These are phyloP conservation scores for Sporisorium scitamineum DNA, from an alignment of 1,284 basidiomycete species.

Conservation along the genomic window DNA sequence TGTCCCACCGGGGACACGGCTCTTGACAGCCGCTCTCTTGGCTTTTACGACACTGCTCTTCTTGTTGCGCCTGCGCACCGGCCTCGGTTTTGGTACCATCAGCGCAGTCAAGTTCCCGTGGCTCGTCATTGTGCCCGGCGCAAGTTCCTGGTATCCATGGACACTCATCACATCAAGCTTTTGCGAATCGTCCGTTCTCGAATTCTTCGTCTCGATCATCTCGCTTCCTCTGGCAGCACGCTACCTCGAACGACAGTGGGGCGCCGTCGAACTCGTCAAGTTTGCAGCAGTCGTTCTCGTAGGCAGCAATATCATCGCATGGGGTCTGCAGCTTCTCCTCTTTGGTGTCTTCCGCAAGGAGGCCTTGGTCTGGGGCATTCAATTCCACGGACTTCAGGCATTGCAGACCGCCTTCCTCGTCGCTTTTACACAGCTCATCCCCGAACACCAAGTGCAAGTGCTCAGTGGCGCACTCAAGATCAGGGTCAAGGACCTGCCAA, in stretches of 20 bases:
- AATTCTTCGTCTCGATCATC: conserved; percentile 83
- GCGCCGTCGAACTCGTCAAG: conserved; percentile 83
- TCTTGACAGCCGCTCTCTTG: conserved; percentile 44
- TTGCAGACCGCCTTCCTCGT: conserved; percentile 91
- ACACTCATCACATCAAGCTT: conserved; percentile 87
- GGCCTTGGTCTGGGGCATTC: conserved; percentile 76
- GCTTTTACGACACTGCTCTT: conserved; percentile 44
- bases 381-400: conserved; percentile 91
- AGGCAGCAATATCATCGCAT: conserved; percentile 62
- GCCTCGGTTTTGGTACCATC: conserved; percentile 68
- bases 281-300: conserved; percentile 79
- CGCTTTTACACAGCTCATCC: conserved; percentile 95
- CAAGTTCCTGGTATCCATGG: conserved; percentile 87
- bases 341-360: conserved; percentile 61
- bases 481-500: conserved; percentile 92
- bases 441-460: conserved; percentile 95
- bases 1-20: conserved; percentile 40
- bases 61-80: conserved; percentile 52
- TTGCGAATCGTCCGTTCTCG: conserved; percentile 84
- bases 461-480: conserved; percentile 82
- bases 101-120: conserved; percentile 75
- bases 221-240: conserved; percentile 84
- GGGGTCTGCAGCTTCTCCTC: conserved; percentile 56
- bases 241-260: conserved; percentile 95
- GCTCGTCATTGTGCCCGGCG: conserved; percentile 85